Evolutionary conservation across 2,329 filamentous ascomycete species (phyloP).

Genomic region (Amauroascus verrucosus): DNA sequence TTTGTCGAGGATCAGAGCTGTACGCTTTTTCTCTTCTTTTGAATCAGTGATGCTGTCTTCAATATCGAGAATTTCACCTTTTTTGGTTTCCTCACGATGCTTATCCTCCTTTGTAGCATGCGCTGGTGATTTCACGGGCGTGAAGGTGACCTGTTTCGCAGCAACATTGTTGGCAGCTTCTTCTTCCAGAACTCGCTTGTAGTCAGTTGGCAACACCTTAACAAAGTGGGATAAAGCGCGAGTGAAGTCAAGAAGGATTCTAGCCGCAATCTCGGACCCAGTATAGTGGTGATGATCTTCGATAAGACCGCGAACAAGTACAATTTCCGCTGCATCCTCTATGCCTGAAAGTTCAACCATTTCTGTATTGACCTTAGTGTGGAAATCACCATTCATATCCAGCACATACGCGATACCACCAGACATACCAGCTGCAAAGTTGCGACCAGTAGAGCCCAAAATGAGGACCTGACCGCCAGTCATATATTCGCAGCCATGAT

Average conservation of each 20-base stretch:
- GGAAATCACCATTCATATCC: slow-evolving; percentile 80
- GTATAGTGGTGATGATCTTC: slow-evolving; percentile 98
- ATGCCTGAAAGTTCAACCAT: slow-evolving; percentile 87
- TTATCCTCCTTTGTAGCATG: slow-evolving; percentile 32
- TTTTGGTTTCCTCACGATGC: slow-evolving; percentile 45
- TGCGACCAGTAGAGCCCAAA: slow-evolving; percentile 80
- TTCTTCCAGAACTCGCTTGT: slow-evolving; percentile 83
- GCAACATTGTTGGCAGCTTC: slow-evolving; percentile 77
- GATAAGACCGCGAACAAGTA: slow-evolving; percentile 78
- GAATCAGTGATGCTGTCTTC: slow-evolving; percentile 82
- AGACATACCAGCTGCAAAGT: slow-evolving; percentile 98
- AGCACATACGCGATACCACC: slow-evolving; percentile 93
- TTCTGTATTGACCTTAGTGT: slow-evolving; percentile 88
- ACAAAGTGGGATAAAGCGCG: slow-evolving; percentile 81
- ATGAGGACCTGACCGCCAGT: slow-evolving; percentile 85
- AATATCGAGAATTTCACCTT: slow-evolving; percentile 68
- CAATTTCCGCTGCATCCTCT: slow-evolving; percentile 78
- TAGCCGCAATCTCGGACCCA: slow-evolving; percentile 84
- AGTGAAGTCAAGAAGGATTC: slow-evolving; percentile 90
- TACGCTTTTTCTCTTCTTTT: slow-evolving; percentile 79
- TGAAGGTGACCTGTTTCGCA: slow-evolving; percentile 73
- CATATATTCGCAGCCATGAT: slow-evolving; percentile 98
- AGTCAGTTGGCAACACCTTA: slow-evolving; percentile 88
- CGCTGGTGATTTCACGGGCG: slow-evolving; percentile 51
- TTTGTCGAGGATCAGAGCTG: slow-evolving; percentile 89